Conservation (phyloP, 345 rosid species). For the Ceriops tagal region DNA sequence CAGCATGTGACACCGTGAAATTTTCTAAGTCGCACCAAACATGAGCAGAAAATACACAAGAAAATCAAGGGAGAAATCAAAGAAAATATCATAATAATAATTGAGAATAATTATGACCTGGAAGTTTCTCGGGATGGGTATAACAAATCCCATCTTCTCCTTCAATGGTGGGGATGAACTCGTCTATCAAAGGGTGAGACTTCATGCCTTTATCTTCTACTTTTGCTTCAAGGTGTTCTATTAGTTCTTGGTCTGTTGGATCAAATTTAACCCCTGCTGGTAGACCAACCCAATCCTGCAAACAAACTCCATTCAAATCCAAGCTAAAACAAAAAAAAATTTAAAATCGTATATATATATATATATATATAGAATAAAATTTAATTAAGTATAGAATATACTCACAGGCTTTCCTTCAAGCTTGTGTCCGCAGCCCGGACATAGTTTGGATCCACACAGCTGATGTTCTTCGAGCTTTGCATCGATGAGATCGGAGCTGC, state of each 20-base stretch:
- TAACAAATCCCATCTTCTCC: conserved; percentile 99
- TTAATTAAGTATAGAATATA: no score
- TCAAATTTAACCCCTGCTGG: conserved; percentile 99
- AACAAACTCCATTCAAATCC: conserved; percentile 23
- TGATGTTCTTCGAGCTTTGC: conserved; percentile 94
- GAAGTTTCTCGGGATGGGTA: conserved; percentile 99
- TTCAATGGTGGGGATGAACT: conserved; percentile 95
- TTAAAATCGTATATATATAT: no score
- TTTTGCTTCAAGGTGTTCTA: conserved; percentile 96
- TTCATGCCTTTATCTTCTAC: conserved; percentile 76
- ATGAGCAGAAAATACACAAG: not conserved
- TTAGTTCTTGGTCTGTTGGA: conserved; percentile 97
- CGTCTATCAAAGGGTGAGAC: conserved; percentile 94
- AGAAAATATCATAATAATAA: not conserved
- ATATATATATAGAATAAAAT: no score
- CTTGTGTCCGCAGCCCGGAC: conserved; percentile 95
- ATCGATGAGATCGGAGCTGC: conserved; percentile 80
- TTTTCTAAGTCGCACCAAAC: conserved; percentile 39
- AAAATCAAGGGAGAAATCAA: not conserved
- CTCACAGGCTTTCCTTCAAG: conserved; percentile 91
- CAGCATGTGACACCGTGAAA: not conserved
- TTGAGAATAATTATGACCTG: conserved; percentile 46
- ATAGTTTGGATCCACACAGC: conserved; percentile 84
- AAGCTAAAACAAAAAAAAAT: conserved; percentile 9
- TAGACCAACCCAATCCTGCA: conserved; percentile 95